Base-by-base conservation (phyloP, 108 stramenopile genomes). In the Skeletonema marinoi region DNA sequence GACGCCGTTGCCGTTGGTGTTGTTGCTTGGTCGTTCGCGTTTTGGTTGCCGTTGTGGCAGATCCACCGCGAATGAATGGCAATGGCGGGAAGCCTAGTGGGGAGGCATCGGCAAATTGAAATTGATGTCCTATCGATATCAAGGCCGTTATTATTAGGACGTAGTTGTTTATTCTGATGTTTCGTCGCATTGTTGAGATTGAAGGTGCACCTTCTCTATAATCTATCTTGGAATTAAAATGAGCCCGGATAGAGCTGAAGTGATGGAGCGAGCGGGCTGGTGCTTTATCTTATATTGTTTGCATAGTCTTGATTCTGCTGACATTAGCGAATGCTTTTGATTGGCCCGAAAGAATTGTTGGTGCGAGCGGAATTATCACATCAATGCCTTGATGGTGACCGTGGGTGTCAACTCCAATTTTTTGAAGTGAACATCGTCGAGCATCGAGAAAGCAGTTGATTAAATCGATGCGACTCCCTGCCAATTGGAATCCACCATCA, bases 21-120 rank as follows among this genome's bases (percentile, higher is more conserved):
- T 63, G 42, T 31, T 25, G 70, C 42, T 46, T 48, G 16, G 39
- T 78, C 19, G 78, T 66, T 33, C 59, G 38, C 14, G 73, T 62
- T 46, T 54, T 32, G 6, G 48, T 50, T 32, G 69, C 59, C 19
- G 67, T 61, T 32, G 63, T 38, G 19, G 75, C 35, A 14, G 81
- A 75, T 3, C 81, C 81, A 10, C 81, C 81, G 14, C 81, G 65
- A 25, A 82, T 60, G 48, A 72, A 80, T 54, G 71, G 68, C 19
- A 81, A 64, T 17, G 73, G 65, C 21, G 54, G 54, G 25, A 56
- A 56, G 21, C 54, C 21, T 25, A 56, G 25, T 56, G 54, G 54
- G 4, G 54, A 56, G 8, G 25, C 54, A 56, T 29, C 21, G 44
- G 16, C 44, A 46, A 46, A 25, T n/a, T 3, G n/a, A 46, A 46